Conservation (phyloP, 2,329 filamentous ascomycete species). For the Trichophyton equinum region DNA sequence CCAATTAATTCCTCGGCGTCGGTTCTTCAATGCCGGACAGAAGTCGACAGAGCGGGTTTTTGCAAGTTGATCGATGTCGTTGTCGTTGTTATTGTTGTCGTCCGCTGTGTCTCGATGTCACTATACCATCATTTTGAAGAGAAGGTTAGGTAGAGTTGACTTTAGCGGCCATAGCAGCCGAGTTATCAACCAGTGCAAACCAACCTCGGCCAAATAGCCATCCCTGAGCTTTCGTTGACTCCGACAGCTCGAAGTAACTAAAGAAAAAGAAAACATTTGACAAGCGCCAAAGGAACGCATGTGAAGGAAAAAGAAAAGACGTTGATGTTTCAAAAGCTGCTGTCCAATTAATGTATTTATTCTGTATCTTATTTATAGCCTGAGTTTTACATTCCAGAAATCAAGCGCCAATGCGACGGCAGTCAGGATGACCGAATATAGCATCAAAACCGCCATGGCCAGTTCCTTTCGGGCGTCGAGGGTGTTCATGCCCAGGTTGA, state of each 20-base stretch:
- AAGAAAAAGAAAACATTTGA: neutral
- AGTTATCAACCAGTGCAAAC: neutral
- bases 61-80: neutral
- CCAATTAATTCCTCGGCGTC: neutral
- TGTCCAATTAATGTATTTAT: neutral
- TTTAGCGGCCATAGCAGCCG: neutral
- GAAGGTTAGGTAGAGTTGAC: no score
- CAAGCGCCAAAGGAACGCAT: neutral
- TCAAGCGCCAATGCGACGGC: conserved; percentile 44
- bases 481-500: conserved; percentile 80
- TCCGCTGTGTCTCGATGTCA: no score
- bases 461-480: conserved; percentile 52
- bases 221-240: neutral
- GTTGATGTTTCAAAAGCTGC: neutral
- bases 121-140: no score
- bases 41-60: neutral
- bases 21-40: neutral
- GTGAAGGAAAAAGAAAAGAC: neutral
- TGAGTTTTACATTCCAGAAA: conserved; percentile 24
- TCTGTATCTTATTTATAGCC: conserved; percentile 11
- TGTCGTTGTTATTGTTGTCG: neutral
- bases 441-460: conserved; percentile 63
- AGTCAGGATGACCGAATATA: conserved; percentile 57
- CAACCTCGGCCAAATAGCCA: neutral
- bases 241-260: neutral